Evolutionary conservation across 1,284 basidiomycete species (phyloP).

Genomic region (Ceratobasidium sp.): DNA sequence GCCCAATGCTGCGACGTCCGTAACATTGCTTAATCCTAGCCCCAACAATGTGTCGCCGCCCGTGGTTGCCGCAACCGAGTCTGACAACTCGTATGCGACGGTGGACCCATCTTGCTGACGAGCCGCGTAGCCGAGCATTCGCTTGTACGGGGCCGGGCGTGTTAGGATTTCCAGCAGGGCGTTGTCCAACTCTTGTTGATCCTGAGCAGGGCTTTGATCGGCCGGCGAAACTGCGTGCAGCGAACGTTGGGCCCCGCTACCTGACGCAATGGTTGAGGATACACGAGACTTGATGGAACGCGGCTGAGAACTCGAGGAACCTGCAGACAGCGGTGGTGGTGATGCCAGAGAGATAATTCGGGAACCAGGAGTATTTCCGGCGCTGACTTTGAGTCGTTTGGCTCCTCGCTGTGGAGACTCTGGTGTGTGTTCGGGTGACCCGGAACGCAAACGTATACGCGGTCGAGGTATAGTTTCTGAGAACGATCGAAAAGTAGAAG

Average conservation of each 20-base stretch:
- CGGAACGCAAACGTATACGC: conserved; percentile 28
- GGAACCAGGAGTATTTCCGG: not conserved
- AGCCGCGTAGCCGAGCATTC: conserved; percentile 40
- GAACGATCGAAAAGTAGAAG: conserved; percentile 27
- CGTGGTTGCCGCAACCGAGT: conserved; percentile 37
- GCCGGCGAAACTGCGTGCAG: conserved; percentile 10
- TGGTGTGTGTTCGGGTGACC: conserved; percentile 20
- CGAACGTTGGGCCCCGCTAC: conserved; percentile 17
- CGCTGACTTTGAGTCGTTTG: conserved; percentile 22
- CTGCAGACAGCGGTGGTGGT: conserved; percentile 29
- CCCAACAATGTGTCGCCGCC: conserved; percentile 25
- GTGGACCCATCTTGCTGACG: conserved; percentile 33
- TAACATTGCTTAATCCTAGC: conserved; percentile 29
- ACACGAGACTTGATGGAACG: conserved; percentile 33
- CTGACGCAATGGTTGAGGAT: conserved; percentile 24
- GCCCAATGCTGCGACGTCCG: conserved; percentile 31
- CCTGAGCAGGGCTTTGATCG: conserved; percentile 10
- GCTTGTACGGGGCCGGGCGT: conserved; percentile 35
- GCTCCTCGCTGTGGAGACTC: conserved; percentile 13
- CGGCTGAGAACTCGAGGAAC: conserved; percentile 26
- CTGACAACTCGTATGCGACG: conserved; percentile 29
- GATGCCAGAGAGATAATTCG: conserved; percentile 3
- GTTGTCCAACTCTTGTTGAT: conserved; percentile 10
- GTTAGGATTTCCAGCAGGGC: conserved; percentile 23
- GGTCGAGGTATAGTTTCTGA: conserved; percentile 22